These are phyloP conservation scores for Citrullus mucosospermus DNA, from an alignment of 306 rosid genomes.

Conservation along the genomic window DNA sequence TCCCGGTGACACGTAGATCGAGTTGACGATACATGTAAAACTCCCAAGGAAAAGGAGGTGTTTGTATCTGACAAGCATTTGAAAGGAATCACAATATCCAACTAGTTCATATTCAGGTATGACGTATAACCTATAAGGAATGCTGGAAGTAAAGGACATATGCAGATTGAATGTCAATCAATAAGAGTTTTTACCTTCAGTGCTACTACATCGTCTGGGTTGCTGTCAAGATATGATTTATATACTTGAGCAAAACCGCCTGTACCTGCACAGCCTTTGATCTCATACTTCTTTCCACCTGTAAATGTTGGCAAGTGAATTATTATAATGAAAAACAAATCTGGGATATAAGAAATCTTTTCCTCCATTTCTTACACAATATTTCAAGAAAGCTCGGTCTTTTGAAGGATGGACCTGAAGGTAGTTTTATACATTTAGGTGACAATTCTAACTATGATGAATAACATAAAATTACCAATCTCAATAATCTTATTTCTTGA, in stretches of 20 bases:
- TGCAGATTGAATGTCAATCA: background rate
- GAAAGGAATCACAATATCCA: slow-evolving; percentile 8
- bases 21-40: slow-evolving; percentile 91
- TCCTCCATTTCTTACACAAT: background rate
- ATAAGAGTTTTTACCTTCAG: slow-evolving; percentile 40
- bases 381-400: background rate
- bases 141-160: background rate
- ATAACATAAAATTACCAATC: slow-evolving; percentile 35
- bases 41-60: slow-evolving; percentile 89
- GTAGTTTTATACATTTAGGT: background rate
- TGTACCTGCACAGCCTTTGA: slow-evolving; percentile 84
- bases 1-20: slow-evolving; percentile 48
- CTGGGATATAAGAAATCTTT: background rate
- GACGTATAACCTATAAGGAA: background rate
- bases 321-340: background rate
- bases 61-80: slow-evolving; percentile 54
- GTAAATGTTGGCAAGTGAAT: slow-evolving; percentile 2
- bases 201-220: slow-evolving; percentile 71
- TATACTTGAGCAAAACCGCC: slow-evolving; percentile 93
- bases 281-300: slow-evolving; percentile 85
- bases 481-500: slow-evolving; percentile 78
- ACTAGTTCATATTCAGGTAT: slow-evolving; percentile 5
- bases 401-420: slow-evolving; percentile 3
- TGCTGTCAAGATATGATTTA: slow-evolving; percentile 53
- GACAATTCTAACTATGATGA: background rate